Evolutionary conservation across 192 early-diverging fungal genomes (phyloP).

Genomic region (Diversispora epigaea): DNA sequence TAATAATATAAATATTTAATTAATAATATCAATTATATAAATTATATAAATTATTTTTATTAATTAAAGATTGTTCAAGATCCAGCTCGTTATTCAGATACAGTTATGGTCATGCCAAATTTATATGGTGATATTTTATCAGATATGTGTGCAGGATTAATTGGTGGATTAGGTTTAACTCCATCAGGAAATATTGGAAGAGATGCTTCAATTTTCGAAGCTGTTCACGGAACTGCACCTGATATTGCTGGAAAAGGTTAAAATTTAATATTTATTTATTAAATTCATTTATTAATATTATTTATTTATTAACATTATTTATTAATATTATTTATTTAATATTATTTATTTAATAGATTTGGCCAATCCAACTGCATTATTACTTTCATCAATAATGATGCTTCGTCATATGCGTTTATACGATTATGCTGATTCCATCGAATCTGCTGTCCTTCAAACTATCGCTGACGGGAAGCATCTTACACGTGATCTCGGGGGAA

Average conservation of each 20-base stretch:
- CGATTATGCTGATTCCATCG: slow-evolving; percentile 78
- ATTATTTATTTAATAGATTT: slow-evolving; percentile 51
- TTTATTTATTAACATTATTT: not conserved
- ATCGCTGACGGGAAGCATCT: slow-evolving; percentile 89
- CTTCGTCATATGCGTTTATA: slow-evolving; percentile 92
- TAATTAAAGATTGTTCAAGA: slow-evolving; percentile 84
- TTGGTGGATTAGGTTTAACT: slow-evolving; percentile 96
- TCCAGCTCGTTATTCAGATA: slow-evolving; percentile 82
- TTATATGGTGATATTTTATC: slow-evolving; percentile 98
- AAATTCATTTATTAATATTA: not conserved
- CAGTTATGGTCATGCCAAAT: slow-evolving; percentile 99
- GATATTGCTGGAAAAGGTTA: slow-evolving; percentile 92
- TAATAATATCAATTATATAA: not conserved
- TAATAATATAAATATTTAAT: not conserved
- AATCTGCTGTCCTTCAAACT: slow-evolving; percentile 87
- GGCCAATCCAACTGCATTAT: slow-evolving; percentile 93
- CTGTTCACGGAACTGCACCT: slow-evolving; percentile 92
- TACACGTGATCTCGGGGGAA: slow-evolving; percentile 92
- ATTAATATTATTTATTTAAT: not conserved
- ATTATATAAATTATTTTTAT: not conserved
- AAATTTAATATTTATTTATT: not conserved
- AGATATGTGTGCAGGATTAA: slow-evolving; percentile 96
- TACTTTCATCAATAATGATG: slow-evolving; percentile 97
- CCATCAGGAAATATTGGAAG: slow-evolving; percentile 98
- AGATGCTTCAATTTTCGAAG: slow-evolving; percentile 97